phyloP scores from a whole-genome alignment of 2,329 filamentous ascomycete genomes.

The Aspergillus piperis region DNA sequence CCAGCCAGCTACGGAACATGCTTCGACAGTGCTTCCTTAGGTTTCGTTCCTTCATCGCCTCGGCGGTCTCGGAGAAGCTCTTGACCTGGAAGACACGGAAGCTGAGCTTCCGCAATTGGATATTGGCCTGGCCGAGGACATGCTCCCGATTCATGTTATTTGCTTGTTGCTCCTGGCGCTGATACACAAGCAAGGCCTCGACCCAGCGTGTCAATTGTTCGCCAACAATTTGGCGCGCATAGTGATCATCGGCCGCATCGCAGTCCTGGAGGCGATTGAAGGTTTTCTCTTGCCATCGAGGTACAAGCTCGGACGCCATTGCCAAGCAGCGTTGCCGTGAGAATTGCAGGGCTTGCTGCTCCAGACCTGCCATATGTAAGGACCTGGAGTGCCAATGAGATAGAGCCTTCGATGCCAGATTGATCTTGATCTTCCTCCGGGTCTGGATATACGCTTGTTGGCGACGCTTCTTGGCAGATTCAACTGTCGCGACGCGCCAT shows the following conservation, averaged over 20 bases:
- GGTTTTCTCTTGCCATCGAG: constrained; percentile 47
- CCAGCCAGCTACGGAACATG: constrained; percentile 59
- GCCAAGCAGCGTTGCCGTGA: constrained; percentile 38
- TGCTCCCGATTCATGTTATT: constrained; percentile 49
- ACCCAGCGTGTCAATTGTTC: constrained; percentile 42
- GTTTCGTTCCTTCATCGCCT: constrained; percentile 55
- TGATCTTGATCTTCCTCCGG: constrained; percentile 56
- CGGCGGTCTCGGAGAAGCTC: constrained; percentile 53
- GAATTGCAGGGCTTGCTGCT: constrained; percentile 42
- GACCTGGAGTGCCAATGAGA: constrained; percentile 40
- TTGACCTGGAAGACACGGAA: constrained; percentile 59
- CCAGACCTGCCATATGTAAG: constrained; percentile 36
- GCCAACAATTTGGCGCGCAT: constrained; percentile 41
- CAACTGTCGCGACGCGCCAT: constrained; percentile 54
- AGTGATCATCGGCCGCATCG: constrained; percentile 41
- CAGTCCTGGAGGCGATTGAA: constrained; percentile 36
- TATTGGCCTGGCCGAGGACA: constrained; percentile 49
- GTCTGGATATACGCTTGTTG: constrained; percentile 59
- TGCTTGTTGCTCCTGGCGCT: constrained; percentile 48
- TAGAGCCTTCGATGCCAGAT: constrained; percentile 51
- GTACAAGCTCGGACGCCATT: constrained; percentile 40
- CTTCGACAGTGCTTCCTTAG: constrained; percentile 57
- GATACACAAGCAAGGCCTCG: constrained; percentile 35
- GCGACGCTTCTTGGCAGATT: constrained; percentile 54
- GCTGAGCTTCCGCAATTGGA: constrained; percentile 57